phyloP scores from a whole-genome alignment of 352 stramenopile species.

The Globisporangium uncinulatum region DNA sequence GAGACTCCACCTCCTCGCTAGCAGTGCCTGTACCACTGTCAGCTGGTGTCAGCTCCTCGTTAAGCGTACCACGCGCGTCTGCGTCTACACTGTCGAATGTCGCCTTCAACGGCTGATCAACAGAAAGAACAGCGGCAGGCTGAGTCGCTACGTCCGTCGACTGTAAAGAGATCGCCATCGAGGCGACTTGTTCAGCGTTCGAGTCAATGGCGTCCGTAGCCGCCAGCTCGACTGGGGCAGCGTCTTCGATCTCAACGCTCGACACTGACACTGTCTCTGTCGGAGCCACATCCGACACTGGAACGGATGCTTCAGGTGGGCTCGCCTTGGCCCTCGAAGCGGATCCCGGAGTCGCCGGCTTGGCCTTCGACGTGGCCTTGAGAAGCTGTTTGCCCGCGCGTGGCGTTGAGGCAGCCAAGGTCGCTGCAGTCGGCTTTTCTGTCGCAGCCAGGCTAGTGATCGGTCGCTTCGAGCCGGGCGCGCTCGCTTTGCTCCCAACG shows the following conservation, averaged over 20 bases:
- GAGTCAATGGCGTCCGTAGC: background rate
- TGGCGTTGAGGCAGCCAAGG: background rate
- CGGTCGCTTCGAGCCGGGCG: background rate
- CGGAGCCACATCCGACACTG: background rate
- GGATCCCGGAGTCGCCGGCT: background rate
- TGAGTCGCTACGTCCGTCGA: background rate
- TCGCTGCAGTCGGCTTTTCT: background rate
- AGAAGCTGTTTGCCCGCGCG: conserved; percentile 1
- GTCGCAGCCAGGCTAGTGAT: background rate
- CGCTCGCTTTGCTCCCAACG: conserved; percentile 4
- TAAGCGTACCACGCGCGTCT: no score
- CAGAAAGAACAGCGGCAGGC: background rate
- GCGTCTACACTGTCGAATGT: no score
- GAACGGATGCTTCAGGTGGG: background rate
- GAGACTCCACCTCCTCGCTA: no score
- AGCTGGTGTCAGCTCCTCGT: no score
- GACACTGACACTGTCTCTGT: background rate
- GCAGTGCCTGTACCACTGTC: no score
- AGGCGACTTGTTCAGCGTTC: background rate
- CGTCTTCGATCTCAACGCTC: background rate
- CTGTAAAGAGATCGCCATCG: background rate
- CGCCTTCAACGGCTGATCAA: no score
- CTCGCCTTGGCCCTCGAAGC: background rate
- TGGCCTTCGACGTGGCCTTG: conserved; percentile 9
- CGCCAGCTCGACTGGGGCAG: background rate